These are phyloP conservation scores for Ambrosia artemisiifolia DNA, from an alignment of 129 eudicot genomes.

Conservation along the genomic window DNA sequence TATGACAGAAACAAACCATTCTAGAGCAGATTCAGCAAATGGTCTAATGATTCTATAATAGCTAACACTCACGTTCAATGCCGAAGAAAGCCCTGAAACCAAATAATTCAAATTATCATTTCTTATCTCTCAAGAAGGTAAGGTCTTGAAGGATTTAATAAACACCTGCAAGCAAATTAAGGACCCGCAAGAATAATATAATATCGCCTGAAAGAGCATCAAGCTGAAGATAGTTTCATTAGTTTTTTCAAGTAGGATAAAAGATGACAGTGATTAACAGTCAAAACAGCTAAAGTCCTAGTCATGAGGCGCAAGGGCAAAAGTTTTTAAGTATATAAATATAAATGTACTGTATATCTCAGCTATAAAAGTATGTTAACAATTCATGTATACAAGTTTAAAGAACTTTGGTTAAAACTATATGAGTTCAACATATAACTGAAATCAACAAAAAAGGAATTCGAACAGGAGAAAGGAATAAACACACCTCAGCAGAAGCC, in stretches of 20 bases:
- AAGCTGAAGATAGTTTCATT: conserved; percentile 54
- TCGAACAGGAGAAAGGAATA: conserved; percentile 15
- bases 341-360: not conserved
- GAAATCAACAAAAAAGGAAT: not conserved
- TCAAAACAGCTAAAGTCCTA: not conserved
- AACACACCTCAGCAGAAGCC: conserved; percentile 90
- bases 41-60: conserved; percentile 90
- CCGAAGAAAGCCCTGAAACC: conserved; percentile 80
- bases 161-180: conserved; percentile 88
- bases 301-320: not conserved
- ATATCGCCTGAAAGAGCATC: conserved; percentile 97
- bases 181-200: conserved; percentile 74
- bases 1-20: conserved; percentile 45
- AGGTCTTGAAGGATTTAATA: conserved; percentile 17
- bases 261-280: not conserved
- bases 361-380: not conserved
- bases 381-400: not conserved
- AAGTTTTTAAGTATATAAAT: not conserved
- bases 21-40: conserved; percentile 88
- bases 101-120: conserved; percentile 11
- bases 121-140: conserved; percentile 1
- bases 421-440: not conserved
- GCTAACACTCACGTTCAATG: conserved; percentile 61
- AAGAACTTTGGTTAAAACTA: not conserved
- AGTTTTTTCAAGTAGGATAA: conserved; percentile 29